Evolutionary conservation across 176 grass and related monocot genomes (phyloP), one percentile per base, ranked within the genome.

Genomic region (Olyra latifolia): DNA sequence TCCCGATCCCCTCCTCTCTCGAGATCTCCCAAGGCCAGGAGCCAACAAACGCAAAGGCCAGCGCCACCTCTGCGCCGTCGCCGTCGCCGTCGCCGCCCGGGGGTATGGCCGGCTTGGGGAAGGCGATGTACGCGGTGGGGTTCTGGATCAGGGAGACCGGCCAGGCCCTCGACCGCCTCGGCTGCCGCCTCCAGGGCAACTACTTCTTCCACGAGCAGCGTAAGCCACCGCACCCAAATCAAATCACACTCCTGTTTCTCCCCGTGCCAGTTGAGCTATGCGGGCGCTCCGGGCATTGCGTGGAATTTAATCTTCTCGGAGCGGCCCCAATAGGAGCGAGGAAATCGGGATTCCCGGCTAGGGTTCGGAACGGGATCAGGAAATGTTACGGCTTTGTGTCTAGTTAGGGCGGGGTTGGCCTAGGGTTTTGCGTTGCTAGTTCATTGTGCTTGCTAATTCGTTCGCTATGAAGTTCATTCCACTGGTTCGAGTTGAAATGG

Each of bases 101-200:
- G 56, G 88, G 82, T 77, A 89, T 93, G 92, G 82, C 88, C 58
- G 89, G 89, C 56, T 48, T 96, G 61, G 90, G 93, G 55, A 98
- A 94, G 79, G 90, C 92, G 73, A 83, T 98, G 77, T 98, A 98
- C 88, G 74, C 95, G 71, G 90, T 98, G 43, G 95, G 95, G 56
- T 94, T 98, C 88, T 98, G 95, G 95, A 92, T 98, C 85, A 88
- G 92, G 82, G 95, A 94, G 85, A 94, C 95, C 62, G 95, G 95
- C 62, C 95, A 94, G 74, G 95, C 95, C 69, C 66, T 98, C 80
- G 95, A 98, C 65, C 95, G 95, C 61, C 80, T 98, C 74, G 95
- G 95, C 61, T 83, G 88, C 83, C 95, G 95, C 77, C 89, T 98
- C 85, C 95, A 98, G 92, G 95, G 95, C 58, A 94, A 92, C 63